phyloP scores from a whole-genome alignment of 768 basidiomycete species.

The Lactarius sanguifluus region DNA sequence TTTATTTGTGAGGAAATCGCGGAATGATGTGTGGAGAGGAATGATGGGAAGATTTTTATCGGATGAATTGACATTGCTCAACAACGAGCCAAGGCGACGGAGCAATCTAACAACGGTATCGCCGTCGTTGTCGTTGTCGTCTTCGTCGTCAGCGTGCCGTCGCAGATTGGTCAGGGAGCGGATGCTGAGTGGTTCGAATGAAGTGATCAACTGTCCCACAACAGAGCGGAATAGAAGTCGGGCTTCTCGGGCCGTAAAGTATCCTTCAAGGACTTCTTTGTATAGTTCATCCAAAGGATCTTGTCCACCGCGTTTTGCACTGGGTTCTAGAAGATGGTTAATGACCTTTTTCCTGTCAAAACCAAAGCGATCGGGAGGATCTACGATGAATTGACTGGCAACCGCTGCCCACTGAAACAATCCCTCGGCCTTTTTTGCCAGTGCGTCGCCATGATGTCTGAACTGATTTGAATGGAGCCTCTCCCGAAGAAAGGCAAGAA shows the following conservation, averaged over 20 bases:
- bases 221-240: not conserved
- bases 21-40: not conserved
- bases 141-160: not conserved
- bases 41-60: not conserved
- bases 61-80: constrained; percentile 4
- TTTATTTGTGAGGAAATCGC: constrained; percentile 3
- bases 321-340: no score
- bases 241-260: not conserved
- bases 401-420: not conserved
- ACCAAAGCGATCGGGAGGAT: no score
- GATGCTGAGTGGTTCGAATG: not conserved
- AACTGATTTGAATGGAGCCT: not conserved
- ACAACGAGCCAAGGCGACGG: not conserved
- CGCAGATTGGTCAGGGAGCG: not conserved
- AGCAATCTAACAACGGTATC: not conserved
- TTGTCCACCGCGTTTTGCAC: not conserved
- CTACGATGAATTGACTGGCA: not conserved
- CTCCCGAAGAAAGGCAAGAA: not conserved
- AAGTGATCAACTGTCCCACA: not conserved
- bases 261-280: no score
- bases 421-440: not conserved
- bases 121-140: no score
- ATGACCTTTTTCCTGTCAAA: no score
- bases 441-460: not conserved
- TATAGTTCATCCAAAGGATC: no score